Base-by-base conservation (phyloP, 148 eudicot species). In the Fallopia convolvulus region DNA sequence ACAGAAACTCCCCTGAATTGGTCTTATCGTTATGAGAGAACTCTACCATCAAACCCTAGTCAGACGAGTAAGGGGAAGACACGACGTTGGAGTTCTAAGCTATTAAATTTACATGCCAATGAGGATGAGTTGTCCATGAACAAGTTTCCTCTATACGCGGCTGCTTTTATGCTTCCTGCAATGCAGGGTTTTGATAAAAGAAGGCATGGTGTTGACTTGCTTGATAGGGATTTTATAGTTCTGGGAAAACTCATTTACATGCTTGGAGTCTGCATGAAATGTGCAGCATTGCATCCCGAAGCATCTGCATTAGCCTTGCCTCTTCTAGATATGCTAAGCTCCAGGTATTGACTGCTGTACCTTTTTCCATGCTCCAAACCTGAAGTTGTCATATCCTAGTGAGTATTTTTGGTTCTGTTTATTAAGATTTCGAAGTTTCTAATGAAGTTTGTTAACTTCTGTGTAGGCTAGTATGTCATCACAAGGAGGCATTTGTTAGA, bases 101-200 rank as follows among this genome's bases (percentile, higher is more conserved):
- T 83, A 21, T 73, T 58, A 33, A 79, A 79, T 78, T 68, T 71
- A 58, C 83, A 79, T 63, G 86, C 82, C 48, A 83, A 80, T 66
- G 89, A 81, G 77, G 70, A 66, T 70, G 96, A 90, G 26, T 82
- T 76, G 87, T 86, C 99, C 44, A 83, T 81, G 78, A 94, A 94
- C 80, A 83, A 80, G 78, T 94, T 94, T 76, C 99, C 96, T 21
- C 91, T 89, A 47, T 92, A 88, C 83, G 97, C 96, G 14, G 97
- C 99, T 0, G 92, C 92, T 5, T 92, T 94, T 86, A 92, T 94
- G 97, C 96, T 92, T 82, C 99, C 99, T 53, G 91, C 90, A 40
- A 94, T 94, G 99, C 89, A 91, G 83, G 93, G 92, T 18, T 92
- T 88, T 76, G 99, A 94, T 84, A 92, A 91, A 90, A 94, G 88